Percentiles rank a stretch among this genome's conserved stretches.
phyloP scores from a whole-genome alignment of 495 filamentous ascomycete species.

The Aspergillus panamensis region DNA sequence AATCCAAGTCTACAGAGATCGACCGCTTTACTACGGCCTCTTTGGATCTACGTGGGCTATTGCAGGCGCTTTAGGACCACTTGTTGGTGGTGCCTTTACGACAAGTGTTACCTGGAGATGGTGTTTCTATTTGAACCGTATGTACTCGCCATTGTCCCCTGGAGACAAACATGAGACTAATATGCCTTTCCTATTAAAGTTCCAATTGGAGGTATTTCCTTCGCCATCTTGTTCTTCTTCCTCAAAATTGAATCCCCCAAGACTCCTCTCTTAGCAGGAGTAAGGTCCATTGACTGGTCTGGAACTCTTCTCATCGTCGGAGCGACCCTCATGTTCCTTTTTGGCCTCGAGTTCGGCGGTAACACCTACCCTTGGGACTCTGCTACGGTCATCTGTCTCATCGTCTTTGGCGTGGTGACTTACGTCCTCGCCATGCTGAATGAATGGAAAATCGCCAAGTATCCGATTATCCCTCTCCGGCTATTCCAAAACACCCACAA shows the following conservation, averaged over 20 bases:
- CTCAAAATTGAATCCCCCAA: slow-evolving; percentile 73
- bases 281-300: slow-evolving; percentile 74
- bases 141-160: slow-evolving; percentile 16
- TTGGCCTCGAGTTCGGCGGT: slow-evolving; percentile 77
- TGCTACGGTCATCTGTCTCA: slow-evolving; percentile 68
- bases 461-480: slow-evolving; percentile 71
- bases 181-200: slow-evolving; percentile 33
- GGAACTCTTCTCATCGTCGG: slow-evolving; percentile 67
- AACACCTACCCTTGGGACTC: slow-evolving; percentile 73
- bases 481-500: slow-evolving; percentile 62
- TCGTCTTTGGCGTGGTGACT: slow-evolving; percentile 69
- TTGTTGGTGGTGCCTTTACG: slow-evolving; percentile 75
- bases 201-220: slow-evolving; percentile 68
- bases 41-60: slow-evolving; percentile 73
- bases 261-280: slow-evolving; percentile 64
- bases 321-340: slow-evolving; percentile 77
- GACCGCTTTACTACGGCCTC: slow-evolving; percentile 59
- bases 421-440: slow-evolving; percentile 60
- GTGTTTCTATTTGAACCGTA: slow-evolving; percentile 64
- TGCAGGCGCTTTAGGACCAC: slow-evolving; percentile 67
- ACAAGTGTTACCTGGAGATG: slow-evolving; percentile 58
- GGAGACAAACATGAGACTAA: slow-evolving; percentile 16
- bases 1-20: slow-evolving; percentile 42
- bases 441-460: slow-evolving; percentile 69
- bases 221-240: slow-evolving; percentile 64